Evolutionary conservation across 306 rosid genomes (phyloP).

Genomic region (Cyamopsis tetragonoloba): DNA sequence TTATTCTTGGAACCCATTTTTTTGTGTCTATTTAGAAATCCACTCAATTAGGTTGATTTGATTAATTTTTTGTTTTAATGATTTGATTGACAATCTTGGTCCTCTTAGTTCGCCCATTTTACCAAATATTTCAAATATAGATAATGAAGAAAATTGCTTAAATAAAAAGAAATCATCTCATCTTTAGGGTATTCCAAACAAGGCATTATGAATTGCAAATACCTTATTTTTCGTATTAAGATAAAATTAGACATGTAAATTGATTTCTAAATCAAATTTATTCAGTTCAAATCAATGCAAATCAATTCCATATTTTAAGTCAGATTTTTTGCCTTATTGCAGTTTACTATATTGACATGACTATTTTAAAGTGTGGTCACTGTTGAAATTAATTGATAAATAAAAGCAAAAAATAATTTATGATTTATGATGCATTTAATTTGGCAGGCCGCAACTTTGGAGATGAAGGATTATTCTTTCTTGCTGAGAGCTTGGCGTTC

Average conservation of each 20-base stretch:
- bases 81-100: neutral
- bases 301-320: constrained; percentile 8
- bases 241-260: neutral
- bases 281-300: neutral
- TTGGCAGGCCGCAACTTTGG: constrained; percentile 93
- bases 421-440: constrained; percentile 16
- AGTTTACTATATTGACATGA: constrained; percentile 14
- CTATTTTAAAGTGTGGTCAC: neutral
- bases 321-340: constrained; percentile 4
- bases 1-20: neutral
- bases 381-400: constrained; percentile 1
- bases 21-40: neutral
- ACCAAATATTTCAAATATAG: constrained; percentile 5
- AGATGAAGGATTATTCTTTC: constrained; percentile 89
- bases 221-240: neutral
- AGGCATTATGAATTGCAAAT: constrained; percentile 9
- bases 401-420: constrained; percentile 9
- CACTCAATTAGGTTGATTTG: neutral
- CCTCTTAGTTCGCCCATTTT: neutral
- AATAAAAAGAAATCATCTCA: neutral
- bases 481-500: constrained; percentile 83
- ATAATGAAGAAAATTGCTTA: neutral
- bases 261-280: neutral
- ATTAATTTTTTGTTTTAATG: neutral
- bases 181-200: neutral